Percentiles rank a stretch among this genome's conserved stretches.
phyloP scores from a whole-genome alignment of 306 rosid genomes.

The Quercus dentata region DNA sequence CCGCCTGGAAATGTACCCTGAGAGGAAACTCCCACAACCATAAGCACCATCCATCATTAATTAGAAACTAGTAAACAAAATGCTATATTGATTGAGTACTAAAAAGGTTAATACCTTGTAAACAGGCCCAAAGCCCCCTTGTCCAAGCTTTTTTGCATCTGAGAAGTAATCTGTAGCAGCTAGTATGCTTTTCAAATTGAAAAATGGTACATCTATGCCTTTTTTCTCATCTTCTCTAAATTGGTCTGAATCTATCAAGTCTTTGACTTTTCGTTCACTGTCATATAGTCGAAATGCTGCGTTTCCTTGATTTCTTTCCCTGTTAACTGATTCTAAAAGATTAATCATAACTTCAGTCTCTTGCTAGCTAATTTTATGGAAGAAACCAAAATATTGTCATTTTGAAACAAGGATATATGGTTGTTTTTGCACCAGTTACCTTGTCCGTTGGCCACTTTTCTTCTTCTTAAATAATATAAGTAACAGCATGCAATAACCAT shows the following conservation, averaged over 20 bases:
- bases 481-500: neutral
- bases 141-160: neutral
- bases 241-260: neutral
- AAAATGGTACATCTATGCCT: constrained; percentile 9
- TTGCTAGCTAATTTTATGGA: no score
- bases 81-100: no score
- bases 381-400: neutral
- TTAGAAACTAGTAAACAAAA: no score
- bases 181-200: constrained; percentile 1
- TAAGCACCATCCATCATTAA: neutral
- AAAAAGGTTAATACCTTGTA: neutral
- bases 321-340: constrained; percentile 12
- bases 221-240: constrained; percentile 3
- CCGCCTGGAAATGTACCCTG: constrained; percentile 11
- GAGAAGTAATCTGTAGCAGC: neutral
- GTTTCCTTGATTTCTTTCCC: neutral
- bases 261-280: neutral
- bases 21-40: neutral
- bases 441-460: neutral
- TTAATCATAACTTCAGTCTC: no score
- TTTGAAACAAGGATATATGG: no score
- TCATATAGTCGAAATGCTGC: constrained; percentile 7
- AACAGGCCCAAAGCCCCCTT: neutral
- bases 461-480: constrained; percentile 2
- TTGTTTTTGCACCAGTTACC: constrained; percentile 9